Percentiles rank a stretch among this genome's conserved stretches.
Evolutionary conservation across 2,329 filamentous ascomycete species (phyloP).

Genomic region (Tolypocladium guangdongense): DNA sequence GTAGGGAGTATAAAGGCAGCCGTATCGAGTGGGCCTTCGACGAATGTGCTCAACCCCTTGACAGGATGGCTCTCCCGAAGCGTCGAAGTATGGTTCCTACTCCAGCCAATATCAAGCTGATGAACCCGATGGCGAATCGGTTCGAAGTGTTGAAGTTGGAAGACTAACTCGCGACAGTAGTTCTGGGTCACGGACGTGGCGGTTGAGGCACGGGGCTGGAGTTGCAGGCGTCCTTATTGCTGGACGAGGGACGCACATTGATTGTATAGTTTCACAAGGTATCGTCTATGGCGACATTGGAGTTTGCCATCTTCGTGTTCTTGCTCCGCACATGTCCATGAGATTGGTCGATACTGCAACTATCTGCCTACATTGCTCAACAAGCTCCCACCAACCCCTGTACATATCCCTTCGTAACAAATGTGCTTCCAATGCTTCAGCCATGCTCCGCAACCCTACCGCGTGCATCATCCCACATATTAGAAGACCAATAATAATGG

Average conservation of each 20-base stretch:
- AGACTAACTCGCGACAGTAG: slow-evolving; percentile 12
- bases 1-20: slow-evolving; percentile 54
- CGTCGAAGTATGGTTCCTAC: slow-evolving; percentile 8
- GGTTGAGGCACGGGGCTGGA: not conserved
- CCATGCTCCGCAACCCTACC: not conserved
- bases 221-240: too few relatives aligned
- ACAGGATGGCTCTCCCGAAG: slow-evolving; percentile 13
- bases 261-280: not conserved
- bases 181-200: not conserved
- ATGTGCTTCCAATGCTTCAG: not conserved
- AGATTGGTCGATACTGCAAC: not conserved
- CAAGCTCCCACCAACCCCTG: not conserved
- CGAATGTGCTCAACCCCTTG: slow-evolving; percentile 55
- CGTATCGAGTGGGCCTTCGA: slow-evolving; percentile 63
- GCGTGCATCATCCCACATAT: not conserved
- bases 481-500: not conserved
- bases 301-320: not conserved
- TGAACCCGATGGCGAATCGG: slow-evolving; percentile 40
- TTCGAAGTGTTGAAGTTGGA: slow-evolving; percentile 49
- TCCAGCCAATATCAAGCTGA: slow-evolving; percentile 20
- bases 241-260: not conserved
- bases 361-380: not conserved
- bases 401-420: not conserved
- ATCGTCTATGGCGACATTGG: not conserved
- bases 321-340: not conserved